These are phyloP conservation scores for Geranium rotundifolium DNA, from an alignment of 345 rosid genomes.

Conservation along the genomic window DNA sequence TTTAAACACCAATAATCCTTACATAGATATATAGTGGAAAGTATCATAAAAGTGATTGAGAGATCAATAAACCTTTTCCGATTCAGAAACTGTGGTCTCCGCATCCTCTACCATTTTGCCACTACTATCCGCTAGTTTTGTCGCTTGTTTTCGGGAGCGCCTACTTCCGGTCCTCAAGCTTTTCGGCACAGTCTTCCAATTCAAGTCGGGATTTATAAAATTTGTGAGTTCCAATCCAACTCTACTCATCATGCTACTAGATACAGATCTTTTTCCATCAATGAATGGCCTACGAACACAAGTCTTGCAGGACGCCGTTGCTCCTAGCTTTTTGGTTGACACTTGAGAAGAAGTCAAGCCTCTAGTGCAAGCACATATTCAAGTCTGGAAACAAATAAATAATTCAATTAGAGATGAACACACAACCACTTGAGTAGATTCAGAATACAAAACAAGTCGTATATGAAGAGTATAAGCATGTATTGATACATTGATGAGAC, in stretches of 20 bases:
- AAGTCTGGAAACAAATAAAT: not conserved
- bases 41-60: not conserved
- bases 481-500: too few species aligned
- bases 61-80: constrained; percentile 25
- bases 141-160: constrained; percentile 23
- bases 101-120: constrained; percentile 4
- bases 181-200: constrained; percentile 43
- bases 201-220: constrained; percentile 33
- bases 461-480: too few species aligned
- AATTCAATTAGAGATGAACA: not conserved
- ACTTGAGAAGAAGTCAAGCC: not conserved
- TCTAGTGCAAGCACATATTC: not conserved
- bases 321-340: constrained; percentile 22
- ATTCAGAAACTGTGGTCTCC: constrained; percentile 23
- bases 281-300: constrained; percentile 10
- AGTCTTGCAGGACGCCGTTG: constrained; percentile 10
- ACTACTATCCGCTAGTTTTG: constrained; percentile 17
- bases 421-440: not conserved
- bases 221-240: constrained; percentile 31
- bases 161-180: constrained; percentile 33
- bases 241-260: constrained; percentile 29
- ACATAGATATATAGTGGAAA: not conserved
- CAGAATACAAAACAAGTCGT: too few species aligned
- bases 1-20: not conserved
- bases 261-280: constrained; percentile 19